Conservation (phyloP, 495 filamentous ascomycete species). For the Xylaria flabelliformis region DNA sequence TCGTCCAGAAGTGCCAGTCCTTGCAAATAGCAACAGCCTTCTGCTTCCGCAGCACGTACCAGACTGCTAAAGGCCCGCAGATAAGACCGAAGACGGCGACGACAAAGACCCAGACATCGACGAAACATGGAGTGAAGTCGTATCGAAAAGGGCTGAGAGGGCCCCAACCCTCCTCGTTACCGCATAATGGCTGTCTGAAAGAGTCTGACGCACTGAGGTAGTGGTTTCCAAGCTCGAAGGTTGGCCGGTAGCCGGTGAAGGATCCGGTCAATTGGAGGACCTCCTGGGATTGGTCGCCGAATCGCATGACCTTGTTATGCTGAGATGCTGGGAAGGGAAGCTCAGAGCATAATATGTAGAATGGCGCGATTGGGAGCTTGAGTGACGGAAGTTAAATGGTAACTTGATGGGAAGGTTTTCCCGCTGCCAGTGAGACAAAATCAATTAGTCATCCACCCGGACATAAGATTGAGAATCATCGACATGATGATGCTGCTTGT, state of each 20-base stretch:
- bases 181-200: constrained; percentile 74
- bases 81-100: constrained; percentile 81
- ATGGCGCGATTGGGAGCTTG: constrained; percentile 38
- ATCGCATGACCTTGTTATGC: constrained; percentile 41
- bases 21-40: constrained; percentile 71
- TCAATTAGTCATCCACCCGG: constrained; percentile 27
- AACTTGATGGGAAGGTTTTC: neutral
- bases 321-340: constrained; percentile 28
- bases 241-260: constrained; percentile 56
- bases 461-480: constrained; percentile 7
- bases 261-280: constrained; percentile 58
- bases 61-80: constrained; percentile 75
- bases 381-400: constrained; percentile 36
- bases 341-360: constrained; percentile 40
- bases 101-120: constrained; percentile 80
- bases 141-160: constrained; percentile 82
- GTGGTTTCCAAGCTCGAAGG: constrained; percentile 47
- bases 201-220: constrained; percentile 53
- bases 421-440: neutral
- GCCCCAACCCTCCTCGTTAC: constrained; percentile 92
- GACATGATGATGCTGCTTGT: constrained; percentile 31
- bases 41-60: constrained; percentile 66
- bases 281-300: constrained; percentile 48
- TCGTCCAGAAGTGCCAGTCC: constrained; percentile 95
- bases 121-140: constrained; percentile 96